Base-by-base conservation (phyloP, 208 protist genomes). In the Trichomonas vaginalis region DNA sequence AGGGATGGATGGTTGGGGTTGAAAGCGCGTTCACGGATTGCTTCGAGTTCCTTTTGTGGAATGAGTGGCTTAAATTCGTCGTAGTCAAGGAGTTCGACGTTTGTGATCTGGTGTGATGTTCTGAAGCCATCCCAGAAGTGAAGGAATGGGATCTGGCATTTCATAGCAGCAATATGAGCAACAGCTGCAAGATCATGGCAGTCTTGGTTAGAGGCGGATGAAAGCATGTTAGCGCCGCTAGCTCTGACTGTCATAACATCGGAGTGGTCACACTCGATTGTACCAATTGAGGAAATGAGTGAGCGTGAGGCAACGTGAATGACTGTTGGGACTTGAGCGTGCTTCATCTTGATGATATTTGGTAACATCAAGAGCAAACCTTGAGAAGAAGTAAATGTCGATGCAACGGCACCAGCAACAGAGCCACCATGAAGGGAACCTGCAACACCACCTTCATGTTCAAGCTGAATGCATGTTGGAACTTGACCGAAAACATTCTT, bases 361-460 rank as follows among this genome's bases (percentile, higher is more conserved):
- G 79, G 79, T 1, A 86, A 35, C 79, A 86, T 86, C 17, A 86
- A 45, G 14, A 86, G n/a, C 6, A 86, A 35, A 45, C 79, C 97
- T 97, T 46, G 97, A 97, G 48, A 98, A 97, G 49, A 97, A 97
- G 96, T 98, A 98, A 97, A 98, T 21, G 97, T 98, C 21, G 96
- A 95, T 42, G 96, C 82, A 10, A 98, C 45, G 9, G 97, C 86
- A 56, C 97, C 97, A 14, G 79, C 37, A 39, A 45, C 35, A 10
- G 35, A 42, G 10, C 23, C 79, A 86, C 79, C 79, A 17, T 86
- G 79, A 12, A 98, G 35, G 32, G 97, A 97, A 48, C 97, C 97
- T 27, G 97, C 96, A 14, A 96, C 97, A 87, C 97, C 97, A n/a
- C 79, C 79, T 96, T 98, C 97, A 80, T 95, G 96, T 95, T 98